Base-by-base conservation (phyloP, 2,329 filamentous ascomycete species). In the Sarocladiaceae sp. region DNA sequence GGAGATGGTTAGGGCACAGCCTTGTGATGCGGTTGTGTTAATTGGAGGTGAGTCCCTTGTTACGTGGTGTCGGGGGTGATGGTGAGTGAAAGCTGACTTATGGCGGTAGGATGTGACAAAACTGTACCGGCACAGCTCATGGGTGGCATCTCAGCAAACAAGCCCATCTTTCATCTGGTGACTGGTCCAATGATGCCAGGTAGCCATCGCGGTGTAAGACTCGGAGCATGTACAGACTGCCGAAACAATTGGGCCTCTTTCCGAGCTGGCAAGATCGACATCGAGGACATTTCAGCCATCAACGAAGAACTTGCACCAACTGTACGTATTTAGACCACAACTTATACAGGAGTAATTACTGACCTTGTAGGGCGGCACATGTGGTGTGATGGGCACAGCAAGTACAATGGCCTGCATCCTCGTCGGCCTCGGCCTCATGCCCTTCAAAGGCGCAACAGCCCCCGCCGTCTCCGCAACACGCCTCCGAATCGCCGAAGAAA, bases 381-480 rank as follows among this genome's bases (percentile, higher is more conserved):
- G 90, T 57, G 90, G 90, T 44, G 90, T 92, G 17, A 96, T 96
- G 90, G 94, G 90, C 57, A 96, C 90, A 0, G 90, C 90, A 6
- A 93, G 90, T 62, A 95, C 90, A 2, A 93, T 96, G 88, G 88
- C 89, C 1, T 92, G 88, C 5, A 81, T 90, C 15, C 87, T 92
- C 20, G 89, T 90, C 55, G 89, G 83, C 0, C 84, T 96, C 60
- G 90, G 90, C n/a, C 75, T 95, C 58, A 87, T 88, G 54, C 77
- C 92, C 1, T 85, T 91, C 7, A 83, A 83, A 5, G 90, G 87
- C 0, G 89, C 88, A 1, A 88, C 87, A 0, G 90, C 87, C 0
- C 88, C 90, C 0, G 90, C 90, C 1, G 83, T 87, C 3, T 90
- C 86, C 1, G 87, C 89, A 0, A 77, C 87, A 0, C 90, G 93